These are phyloP conservation scores for Lachancea sp. DNA, from an alignment of 805 yeast species.

Conservation along the genomic window DNA sequence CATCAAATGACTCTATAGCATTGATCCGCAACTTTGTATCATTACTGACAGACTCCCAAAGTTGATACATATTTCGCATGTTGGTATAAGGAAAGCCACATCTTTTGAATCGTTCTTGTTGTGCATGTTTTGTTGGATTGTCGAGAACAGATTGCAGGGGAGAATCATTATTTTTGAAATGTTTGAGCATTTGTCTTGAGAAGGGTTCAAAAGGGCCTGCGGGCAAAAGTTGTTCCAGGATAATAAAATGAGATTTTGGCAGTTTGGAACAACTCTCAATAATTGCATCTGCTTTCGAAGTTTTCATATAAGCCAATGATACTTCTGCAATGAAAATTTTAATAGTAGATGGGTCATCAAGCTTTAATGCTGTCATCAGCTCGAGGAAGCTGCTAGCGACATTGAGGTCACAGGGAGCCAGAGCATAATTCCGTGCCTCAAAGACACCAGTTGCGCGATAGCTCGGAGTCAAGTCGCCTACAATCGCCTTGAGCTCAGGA, in stretches of 20 bases:
- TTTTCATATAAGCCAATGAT: conserved; percentile 73
- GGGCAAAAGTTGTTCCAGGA: conserved; percentile 69
- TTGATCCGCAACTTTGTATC: conserved; percentile 39
- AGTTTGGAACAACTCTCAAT: conserved; percentile 41
- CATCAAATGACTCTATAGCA: conserved; percentile 65
- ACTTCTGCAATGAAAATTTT: conserved; percentile 75
- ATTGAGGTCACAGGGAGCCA: conserved; percentile 64
- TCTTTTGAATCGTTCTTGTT: conserved; percentile 42
- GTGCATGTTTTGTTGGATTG: conserved; percentile 49
- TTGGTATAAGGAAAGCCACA: conserved; percentile 45
- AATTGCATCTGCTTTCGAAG: conserved; percentile 56
- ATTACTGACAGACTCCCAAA: conserved; percentile 48
- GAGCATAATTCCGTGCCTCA: conserved; percentile 43
- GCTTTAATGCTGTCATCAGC: conserved; percentile 10
- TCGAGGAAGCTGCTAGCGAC: conserved; percentile 36
- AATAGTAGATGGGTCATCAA: conserved; percentile 29
- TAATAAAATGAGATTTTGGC: conserved; percentile 50
- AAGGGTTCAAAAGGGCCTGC: conserved; percentile 58
- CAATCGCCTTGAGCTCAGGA: conserved; percentile 40
- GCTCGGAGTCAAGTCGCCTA: conserved; percentile 31
- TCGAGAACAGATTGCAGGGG: conserved; percentile 59
- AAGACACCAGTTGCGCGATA: conserved; percentile 14
- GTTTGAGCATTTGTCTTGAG: conserved; percentile 67
- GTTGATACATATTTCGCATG: conserved; percentile 47
- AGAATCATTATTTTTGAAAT: conserved; percentile 57